phyloP scores from a whole-genome alignment of 305 asterid genomes.

The Rubia balearica region DNA sequence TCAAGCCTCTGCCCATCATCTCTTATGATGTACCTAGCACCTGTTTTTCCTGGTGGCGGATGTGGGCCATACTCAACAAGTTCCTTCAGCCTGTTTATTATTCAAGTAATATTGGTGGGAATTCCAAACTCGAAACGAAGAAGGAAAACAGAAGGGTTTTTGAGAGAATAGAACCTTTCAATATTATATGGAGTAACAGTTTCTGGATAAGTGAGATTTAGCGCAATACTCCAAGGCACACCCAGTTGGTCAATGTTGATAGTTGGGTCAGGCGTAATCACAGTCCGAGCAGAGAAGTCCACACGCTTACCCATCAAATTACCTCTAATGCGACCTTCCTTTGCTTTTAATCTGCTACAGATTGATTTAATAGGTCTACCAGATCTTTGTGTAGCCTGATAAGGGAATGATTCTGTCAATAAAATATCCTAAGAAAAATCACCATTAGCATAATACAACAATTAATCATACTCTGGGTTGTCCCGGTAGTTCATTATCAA shows the following conservation, averaged over 20 bases:
- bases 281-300: conserved; percentile 96
- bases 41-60: conserved; percentile 99
- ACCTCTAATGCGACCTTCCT: conserved; percentile 95
- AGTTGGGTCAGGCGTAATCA: conserved; percentile 98
- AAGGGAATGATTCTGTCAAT: conserved; percentile 12
- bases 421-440: background rate
- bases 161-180: conserved; percentile 54
- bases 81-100: conserved; percentile 72
- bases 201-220: conserved; percentile 95
- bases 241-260: conserved; percentile 95
- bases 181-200: conserved; percentile 96
- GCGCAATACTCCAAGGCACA: conserved; percentile 98
- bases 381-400: conserved; percentile 91
- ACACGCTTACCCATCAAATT: conserved; percentile 98
- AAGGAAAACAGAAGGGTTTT: conserved; percentile 10
- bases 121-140: conserved; percentile 16
- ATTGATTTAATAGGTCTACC: conserved; percentile 95
- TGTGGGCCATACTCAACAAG: conserved; percentile 97
- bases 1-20: conserved; percentile 99
- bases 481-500: conserved; percentile 96
- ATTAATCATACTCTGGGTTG: conserved; percentile 75
- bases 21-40: conserved; percentile 96
- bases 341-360: conserved; percentile 95
- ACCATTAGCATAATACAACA: background rate
- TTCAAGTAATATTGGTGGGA: conserved; percentile 10